Base-by-base conservation (phyloP, 352 stramenopile genomes). In the Saprolegnia diclina region DNA sequence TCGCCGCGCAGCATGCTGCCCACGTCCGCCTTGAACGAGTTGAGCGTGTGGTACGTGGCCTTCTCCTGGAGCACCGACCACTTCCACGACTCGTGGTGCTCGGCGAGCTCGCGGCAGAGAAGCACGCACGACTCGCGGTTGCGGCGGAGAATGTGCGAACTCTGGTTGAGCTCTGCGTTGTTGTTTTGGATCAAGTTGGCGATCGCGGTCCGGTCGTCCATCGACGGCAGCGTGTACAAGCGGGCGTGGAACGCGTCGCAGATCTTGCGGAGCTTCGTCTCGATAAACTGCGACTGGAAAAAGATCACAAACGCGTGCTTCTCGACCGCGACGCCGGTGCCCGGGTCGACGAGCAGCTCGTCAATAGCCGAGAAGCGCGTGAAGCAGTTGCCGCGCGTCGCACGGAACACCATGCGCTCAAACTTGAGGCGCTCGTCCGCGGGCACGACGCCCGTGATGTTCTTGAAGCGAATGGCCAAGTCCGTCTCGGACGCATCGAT, bases 371-470 rank as follows among this genome's bases (percentile, higher is more conserved):
- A 96, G 80, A 99, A 99, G 24, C 96, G 90, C 40, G 97, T 89
- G 70, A 98, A 98, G 80, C 96, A 99, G 81, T 99, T 99, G 66
- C 97, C 96, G n/a, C 97, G 88, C 21, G 97, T 99, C 32, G 92
- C 96, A 44, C 97, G 95, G 81, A 99, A 99, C 64, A 99, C 88
- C 96, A 99, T 99, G 45, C 97, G 80, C 76, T 99, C 96, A 74
- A 99, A 99, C 71, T 97, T 96, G 56, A 91, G 74, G 22, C 92
- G 88, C 72, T 99, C 94, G 72, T 98, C 92, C 4, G 88, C 91
- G 0, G 89, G 83, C 19, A 99, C 87, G 0, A 98, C 93, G 10
- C 96, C 96, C 55, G 92, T 98, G 57, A 98, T 92, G 74, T 91
- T 96, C 19, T 87, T 91, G 78, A 98, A 98, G 11, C 92, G 81